Evolutionary conservation across 768 basidiomycete genomes (phyloP).

Genomic region (Amanita inopinata): DNA sequence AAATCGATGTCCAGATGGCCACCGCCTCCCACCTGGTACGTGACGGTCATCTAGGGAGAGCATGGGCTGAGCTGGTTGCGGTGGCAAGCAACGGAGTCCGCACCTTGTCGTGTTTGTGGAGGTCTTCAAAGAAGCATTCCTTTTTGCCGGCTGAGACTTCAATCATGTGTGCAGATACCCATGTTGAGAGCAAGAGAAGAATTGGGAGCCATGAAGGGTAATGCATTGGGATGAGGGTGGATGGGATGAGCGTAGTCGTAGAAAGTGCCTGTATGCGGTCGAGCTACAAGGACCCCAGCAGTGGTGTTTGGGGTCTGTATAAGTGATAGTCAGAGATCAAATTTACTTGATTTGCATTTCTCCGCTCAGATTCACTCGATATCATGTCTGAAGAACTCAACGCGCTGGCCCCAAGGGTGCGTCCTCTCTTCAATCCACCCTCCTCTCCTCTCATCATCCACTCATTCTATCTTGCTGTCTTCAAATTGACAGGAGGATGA

Average conservation of each 20-base stretch:
- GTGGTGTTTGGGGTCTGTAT: conserved; percentile 15
- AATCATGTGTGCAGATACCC: conserved; percentile 58
- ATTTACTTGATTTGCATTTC: conserved; percentile 13
- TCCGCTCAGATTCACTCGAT: conserved; percentile 18
- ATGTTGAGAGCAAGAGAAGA: conserved; percentile 29
- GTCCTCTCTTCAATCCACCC: conserved; percentile 26
- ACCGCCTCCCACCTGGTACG: conserved; percentile 97
- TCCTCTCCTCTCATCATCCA: conserved; percentile 12
- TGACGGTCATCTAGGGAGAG: conserved; percentile 86
- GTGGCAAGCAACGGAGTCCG: conserved; percentile 7
- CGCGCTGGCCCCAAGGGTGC: conserved; percentile 64
- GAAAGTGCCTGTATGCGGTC: conserved; percentile 2
- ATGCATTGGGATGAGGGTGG: neutral
- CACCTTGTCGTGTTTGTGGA: conserved; percentile 89
- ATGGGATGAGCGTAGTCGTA: too few species aligned
- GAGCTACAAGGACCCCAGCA: conserved; percentile 1
- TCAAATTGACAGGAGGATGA: conserved; percentile 56
- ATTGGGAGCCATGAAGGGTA: conserved; percentile 27
- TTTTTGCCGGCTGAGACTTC: conserved; percentile 71
- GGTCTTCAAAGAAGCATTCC: conserved; percentile 95
- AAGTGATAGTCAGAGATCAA: conserved; percentile 5
- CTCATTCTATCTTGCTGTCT: conserved; percentile 11
- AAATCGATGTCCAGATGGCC: conserved; percentile 98
- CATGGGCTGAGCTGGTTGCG: conserved; percentile 4
- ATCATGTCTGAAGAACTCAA: conserved; percentile 51